Evolutionary conservation across 768 basidiomycete genomes (phyloP).

Genomic region (Cystobasidium tubakii): DNA sequence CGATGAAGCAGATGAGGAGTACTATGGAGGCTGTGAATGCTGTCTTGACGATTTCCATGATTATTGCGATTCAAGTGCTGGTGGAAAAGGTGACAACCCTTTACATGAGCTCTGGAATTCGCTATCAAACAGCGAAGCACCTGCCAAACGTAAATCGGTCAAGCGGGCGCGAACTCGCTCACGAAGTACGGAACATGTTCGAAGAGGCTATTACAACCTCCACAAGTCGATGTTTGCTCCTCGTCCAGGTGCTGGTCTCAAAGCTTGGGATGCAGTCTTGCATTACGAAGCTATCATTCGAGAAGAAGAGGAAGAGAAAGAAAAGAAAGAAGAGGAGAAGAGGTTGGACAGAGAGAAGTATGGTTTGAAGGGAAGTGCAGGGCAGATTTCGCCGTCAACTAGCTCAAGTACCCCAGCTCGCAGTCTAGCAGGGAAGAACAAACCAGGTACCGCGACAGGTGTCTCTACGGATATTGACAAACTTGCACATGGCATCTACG

Average conservation of each 20-base stretch:
- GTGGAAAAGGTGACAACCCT: conserved; percentile 17
- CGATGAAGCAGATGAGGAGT: conserved; percentile 27
- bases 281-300: conserved; percentile 35
- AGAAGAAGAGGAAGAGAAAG: conserved; percentile 35
- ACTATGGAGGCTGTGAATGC: conserved; percentile 34
- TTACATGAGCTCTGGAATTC: conserved; percentile 27
- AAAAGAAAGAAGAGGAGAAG: conserved; percentile 31
- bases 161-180: conserved; percentile 20
- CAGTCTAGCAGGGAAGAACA: not conserved
- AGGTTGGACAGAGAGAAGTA: conserved; percentile 29
- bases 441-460: not conserved
- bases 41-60: conserved; percentile 30
- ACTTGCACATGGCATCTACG: not conserved
- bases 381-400: not conserved
- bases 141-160: conserved; percentile 12
- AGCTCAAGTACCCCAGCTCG: not conserved
- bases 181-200: not conserved
- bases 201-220: not conserved
- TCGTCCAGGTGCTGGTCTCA: conserved; percentile 25
- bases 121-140: not conserved
- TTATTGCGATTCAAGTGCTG: not conserved
- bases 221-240: conserved; percentile 25
- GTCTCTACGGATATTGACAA: conserved; percentile 3
- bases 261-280: conserved; percentile 32
- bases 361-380: conserved; percentile 25